A percentile compares a stretch with the other conserved stretches of the same genome.
Conservation (phyloP, 345 rosid species). For the Citrus glauca region DNA sequence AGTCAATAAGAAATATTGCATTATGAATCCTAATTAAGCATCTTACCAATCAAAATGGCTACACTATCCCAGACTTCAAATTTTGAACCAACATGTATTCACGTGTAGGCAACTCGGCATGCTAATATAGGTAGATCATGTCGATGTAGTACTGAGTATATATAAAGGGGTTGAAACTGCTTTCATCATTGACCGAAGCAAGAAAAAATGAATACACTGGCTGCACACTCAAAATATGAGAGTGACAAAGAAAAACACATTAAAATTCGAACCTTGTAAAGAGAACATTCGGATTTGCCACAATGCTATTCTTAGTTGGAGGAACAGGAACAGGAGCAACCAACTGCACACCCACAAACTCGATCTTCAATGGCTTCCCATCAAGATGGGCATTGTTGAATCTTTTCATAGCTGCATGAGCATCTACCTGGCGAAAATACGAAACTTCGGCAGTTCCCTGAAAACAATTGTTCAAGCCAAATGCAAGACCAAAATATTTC, state of each 20-base stretch:
- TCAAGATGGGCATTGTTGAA: conserved; percentile 58
- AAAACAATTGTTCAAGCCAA: conserved; percentile 20
- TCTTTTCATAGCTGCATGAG: conserved; percentile 53
- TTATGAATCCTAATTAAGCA: background rate
- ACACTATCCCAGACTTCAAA: background rate
- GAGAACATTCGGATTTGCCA: conserved; percentile 11
- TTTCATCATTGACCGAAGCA: background rate
- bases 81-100: background rate
- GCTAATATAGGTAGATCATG: background rate
- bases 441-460: conserved; percentile 71
- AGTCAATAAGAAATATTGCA: background rate
- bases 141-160: background rate
- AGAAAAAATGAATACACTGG: background rate
- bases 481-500: conserved; percentile 3
- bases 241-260: background rate
- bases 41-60: background rate
- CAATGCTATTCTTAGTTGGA: conserved; percentile 3
- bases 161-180: background rate
- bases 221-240: background rate
- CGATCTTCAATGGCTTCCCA: conserved; percentile 61
- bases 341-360: conserved; percentile 47
- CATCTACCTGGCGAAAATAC: conserved; percentile 36
- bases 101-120: background rate
- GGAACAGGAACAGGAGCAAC: conserved; percentile 27
- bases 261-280: conserved; percentile 28